phyloP scores from a whole-genome alignment of 495 filamentous ascomycete species.

The Daldinia loculata region DNA sequence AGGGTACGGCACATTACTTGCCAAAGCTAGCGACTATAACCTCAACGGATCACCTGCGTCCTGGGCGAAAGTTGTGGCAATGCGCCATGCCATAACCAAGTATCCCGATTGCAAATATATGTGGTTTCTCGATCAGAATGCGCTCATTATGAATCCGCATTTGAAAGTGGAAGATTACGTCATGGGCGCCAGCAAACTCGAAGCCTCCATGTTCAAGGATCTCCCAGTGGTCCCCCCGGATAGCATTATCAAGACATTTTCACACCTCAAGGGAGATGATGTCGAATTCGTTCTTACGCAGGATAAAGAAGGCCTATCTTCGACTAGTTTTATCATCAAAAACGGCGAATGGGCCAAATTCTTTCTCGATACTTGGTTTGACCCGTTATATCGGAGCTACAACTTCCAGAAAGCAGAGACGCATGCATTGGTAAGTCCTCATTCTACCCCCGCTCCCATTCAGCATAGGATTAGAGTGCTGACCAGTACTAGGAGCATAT shows the following conservation, averaged over 20 bases:
- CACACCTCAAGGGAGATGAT: slow-evolving; percentile 75
- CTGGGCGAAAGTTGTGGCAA: slow-evolving; percentile 86
- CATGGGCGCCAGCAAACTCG: slow-evolving; percentile 70
- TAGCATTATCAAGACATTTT: slow-evolving; percentile 95
- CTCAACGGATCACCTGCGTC: slow-evolving; percentile 68
- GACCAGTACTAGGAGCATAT: slow-evolving; percentile 76
- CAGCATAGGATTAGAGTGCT: slow-evolving; percentile 14
- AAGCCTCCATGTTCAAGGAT: slow-evolving; percentile 84
- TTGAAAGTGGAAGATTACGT: slow-evolving; percentile 74
- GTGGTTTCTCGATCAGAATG: slow-evolving; percentile 84
- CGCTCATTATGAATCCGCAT: slow-evolving; percentile 87
- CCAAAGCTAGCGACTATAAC: slow-evolving; percentile 78
- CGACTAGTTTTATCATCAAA: slow-evolving; percentile 79
- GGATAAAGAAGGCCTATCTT: slow-evolving; percentile 80
- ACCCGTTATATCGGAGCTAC: slow-evolving; percentile 90
- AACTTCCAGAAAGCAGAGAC: slow-evolving; percentile 95
- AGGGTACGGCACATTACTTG: slow-evolving; percentile 92
- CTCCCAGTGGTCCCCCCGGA: slow-evolving; percentile 90
- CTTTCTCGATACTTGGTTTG: slow-evolving; percentile 95
- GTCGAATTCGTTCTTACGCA: slow-evolving; percentile 87
- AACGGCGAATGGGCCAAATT: slow-evolving; percentile 91
- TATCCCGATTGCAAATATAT: slow-evolving; percentile 78
- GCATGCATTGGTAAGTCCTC: slow-evolving; percentile 80
- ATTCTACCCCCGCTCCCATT: background rate
- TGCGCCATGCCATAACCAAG: slow-evolving; percentile 86